Conservation (phyloP, 2,329 filamentous ascomycete species). For the Fusarium multiceps region DNA sequence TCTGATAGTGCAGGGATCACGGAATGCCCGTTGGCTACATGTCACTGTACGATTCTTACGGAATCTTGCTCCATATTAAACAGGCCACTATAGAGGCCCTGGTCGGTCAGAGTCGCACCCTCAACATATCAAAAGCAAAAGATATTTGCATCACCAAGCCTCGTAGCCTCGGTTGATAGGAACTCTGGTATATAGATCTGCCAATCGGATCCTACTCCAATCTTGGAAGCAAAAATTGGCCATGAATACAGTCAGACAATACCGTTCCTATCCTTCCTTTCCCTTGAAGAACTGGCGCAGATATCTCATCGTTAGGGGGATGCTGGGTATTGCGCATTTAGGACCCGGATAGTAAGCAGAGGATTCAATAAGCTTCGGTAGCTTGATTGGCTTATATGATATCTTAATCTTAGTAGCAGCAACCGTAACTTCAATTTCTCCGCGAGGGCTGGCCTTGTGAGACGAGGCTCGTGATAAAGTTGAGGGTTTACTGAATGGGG, state of each 20-base stretch:
- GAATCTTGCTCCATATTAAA: background rate
- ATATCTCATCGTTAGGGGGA: background rate
- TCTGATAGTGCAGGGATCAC: background rate
- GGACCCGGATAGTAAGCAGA: background rate
- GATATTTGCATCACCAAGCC: background rate
- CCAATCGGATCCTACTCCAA: background rate
- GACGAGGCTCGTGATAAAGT: background rate
- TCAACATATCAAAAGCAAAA: background rate
- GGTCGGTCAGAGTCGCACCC: background rate
- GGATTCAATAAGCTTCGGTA: background rate
- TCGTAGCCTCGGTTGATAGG: background rate
- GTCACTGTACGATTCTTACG: background rate
- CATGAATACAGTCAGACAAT: background rate
- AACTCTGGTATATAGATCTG: background rate
- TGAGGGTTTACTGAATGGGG: background rate
- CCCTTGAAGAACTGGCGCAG: background rate
- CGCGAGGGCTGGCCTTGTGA: background rate
- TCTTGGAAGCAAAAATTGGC: background rate
- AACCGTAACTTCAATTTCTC: background rate
- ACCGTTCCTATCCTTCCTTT: background rate
- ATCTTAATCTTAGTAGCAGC: background rate
- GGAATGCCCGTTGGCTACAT: background rate
- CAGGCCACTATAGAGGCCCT: background rate
- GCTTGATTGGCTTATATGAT: background rate
- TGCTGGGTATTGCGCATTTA: background rate